Evolutionary conservation across 140 eudicot species (phyloP).

Genomic region (Ambrosia hybrid): DNA sequence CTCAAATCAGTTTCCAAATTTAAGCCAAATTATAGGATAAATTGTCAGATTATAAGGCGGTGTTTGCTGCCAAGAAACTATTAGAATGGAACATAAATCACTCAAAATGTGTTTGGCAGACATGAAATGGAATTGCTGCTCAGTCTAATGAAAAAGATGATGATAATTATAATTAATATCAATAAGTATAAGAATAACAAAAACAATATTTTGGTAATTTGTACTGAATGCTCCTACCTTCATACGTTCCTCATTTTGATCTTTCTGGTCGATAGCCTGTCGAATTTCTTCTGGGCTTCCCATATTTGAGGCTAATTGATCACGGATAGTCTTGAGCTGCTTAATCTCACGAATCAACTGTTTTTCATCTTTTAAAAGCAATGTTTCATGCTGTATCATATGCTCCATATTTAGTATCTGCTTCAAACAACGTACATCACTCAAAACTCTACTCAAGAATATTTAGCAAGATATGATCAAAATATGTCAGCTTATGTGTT

Average conservation of each 20-base stretch:
- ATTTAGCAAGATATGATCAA: slow-evolving; percentile 18
- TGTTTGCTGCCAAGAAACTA: too few relatives aligned
- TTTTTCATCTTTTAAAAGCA: slow-evolving; percentile 69
- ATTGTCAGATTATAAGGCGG: too few relatives aligned
- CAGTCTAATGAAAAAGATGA: not conserved
- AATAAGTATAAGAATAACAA: not conserved
- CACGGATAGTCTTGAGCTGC: slow-evolving; percentile 61
- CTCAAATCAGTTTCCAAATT: too few relatives aligned
- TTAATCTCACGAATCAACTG: slow-evolving; percentile 77
- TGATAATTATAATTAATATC: not conserved
- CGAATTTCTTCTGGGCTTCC: slow-evolving; percentile 64
- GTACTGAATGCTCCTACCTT: slow-evolving; percentile 46
- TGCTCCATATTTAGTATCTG: slow-evolving; percentile 75
- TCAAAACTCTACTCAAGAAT: slow-evolving; percentile 14
- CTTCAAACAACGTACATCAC: slow-evolving; percentile 1
- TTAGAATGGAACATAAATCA: too few relatives aligned
- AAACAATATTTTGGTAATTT: not conserved
- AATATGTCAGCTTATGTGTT: slow-evolving; percentile 10
- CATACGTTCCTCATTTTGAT: slow-evolving; percentile 57
- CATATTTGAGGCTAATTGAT: slow-evolving; percentile 57
- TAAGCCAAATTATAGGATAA: too few relatives aligned
- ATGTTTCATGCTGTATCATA: slow-evolving; percentile 82
- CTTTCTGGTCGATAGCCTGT: slow-evolving; percentile 69
- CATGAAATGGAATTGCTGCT: too few relatives aligned
- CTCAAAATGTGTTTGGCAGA: too few relatives aligned